Evolutionary conservation across 352 stramenopile species (phyloP).

Genomic region (Phytophthora cryptogea): DNA sequence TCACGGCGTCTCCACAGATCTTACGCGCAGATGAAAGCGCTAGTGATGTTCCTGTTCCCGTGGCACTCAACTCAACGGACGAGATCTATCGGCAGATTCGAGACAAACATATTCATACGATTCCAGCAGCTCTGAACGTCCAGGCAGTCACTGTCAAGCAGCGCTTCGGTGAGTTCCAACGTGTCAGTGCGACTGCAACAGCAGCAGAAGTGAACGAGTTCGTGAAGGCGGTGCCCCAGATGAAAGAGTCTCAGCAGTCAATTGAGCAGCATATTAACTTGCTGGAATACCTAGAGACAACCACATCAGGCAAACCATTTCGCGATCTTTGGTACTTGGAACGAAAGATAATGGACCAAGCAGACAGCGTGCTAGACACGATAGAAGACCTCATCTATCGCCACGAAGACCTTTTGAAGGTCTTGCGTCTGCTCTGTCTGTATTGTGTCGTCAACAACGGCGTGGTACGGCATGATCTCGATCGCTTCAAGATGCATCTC

Average conservation of each 20-base stretch:
- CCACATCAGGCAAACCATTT: conserved; percentile 53
- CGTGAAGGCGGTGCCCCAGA: conserved; percentile 63
- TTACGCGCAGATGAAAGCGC: conserved; percentile 42
- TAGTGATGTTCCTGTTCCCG: conserved; percentile 29
- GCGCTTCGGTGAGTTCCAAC: conserved; percentile 61
- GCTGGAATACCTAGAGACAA: conserved; percentile 54
- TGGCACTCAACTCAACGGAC: conserved; percentile 69
- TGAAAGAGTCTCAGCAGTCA: conserved; percentile 58
- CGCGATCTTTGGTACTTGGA: conserved; percentile 71
- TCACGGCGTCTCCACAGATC: conserved; percentile 42
- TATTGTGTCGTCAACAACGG: conserved; percentile 61
- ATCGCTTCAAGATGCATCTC: conserved; percentile 59
- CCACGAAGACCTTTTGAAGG: conserved; percentile 51
- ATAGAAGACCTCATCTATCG: conserved; percentile 70
- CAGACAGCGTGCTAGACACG: conserved; percentile 36
- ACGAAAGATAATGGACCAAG: conserved; percentile 64
- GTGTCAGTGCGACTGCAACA: conserved; percentile 42
- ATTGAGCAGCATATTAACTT: conserved; percentile 70
- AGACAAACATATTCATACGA: conserved; percentile 60
- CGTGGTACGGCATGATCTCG: conserved; percentile 36
- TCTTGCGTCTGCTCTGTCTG: conserved; percentile 70
- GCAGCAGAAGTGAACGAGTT: conserved; percentile 74
- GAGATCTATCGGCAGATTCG: conserved; percentile 61
- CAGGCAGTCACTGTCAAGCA: conserved; percentile 57
- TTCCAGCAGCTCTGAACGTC: conserved; percentile 54